Evolutionary conservation across 2,329 filamentous ascomycete species (phyloP).

Genomic region (Scytalidium sp.): DNA sequence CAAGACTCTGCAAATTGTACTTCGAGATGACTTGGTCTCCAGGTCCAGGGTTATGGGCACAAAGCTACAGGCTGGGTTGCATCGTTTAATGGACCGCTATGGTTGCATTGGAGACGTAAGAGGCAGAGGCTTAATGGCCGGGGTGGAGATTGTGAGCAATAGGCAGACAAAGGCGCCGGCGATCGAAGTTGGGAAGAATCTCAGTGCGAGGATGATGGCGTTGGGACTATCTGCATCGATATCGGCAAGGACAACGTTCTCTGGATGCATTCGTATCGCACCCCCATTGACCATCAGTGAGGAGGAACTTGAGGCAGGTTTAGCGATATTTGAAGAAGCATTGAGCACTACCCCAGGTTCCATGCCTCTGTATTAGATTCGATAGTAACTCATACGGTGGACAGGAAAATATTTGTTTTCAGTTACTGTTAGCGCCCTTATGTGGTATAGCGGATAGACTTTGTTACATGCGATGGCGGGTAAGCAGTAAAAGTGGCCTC

Average conservation of each 20-base stretch:
- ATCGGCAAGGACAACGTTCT: slow-evolving; percentile 50
- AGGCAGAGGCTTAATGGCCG: slow-evolving; percentile 55
- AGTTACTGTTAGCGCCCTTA: too few relatives aligned
- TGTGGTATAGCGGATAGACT: too few relatives aligned
- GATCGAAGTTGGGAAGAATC: slow-evolving; percentile 41
- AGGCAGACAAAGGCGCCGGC: slow-evolving; percentile 44
- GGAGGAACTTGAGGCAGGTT: slow-evolving; percentile 47
- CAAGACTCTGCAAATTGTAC: slow-evolving; percentile 60
- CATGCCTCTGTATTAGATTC: slow-evolving; percentile 6
- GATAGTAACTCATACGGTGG: too few relatives aligned
- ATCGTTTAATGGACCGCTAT: slow-evolving; percentile 46
- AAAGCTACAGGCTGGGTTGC: slow-evolving; percentile 34
- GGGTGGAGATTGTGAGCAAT: slow-evolving; percentile 55
- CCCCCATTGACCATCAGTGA: slow-evolving; percentile 56
- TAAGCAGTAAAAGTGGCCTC: too few relatives aligned
- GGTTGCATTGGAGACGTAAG: slow-evolving; percentile 61
- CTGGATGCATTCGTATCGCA: slow-evolving; percentile 56
- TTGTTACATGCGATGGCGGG: too few relatives aligned
- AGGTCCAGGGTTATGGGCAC: slow-evolving; percentile 43
- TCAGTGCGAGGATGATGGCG: slow-evolving; percentile 46
- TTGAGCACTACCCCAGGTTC: slow-evolving; percentile 36
- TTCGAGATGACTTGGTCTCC: slow-evolving; percentile 49
- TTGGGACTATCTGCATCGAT: slow-evolving; percentile 57
- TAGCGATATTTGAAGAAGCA: slow-evolving; percentile 55
- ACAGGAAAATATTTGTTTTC: too few relatives aligned